Conservation (phyloP, 345 rosid species). For the Sonneratia caseolaris region DNA sequence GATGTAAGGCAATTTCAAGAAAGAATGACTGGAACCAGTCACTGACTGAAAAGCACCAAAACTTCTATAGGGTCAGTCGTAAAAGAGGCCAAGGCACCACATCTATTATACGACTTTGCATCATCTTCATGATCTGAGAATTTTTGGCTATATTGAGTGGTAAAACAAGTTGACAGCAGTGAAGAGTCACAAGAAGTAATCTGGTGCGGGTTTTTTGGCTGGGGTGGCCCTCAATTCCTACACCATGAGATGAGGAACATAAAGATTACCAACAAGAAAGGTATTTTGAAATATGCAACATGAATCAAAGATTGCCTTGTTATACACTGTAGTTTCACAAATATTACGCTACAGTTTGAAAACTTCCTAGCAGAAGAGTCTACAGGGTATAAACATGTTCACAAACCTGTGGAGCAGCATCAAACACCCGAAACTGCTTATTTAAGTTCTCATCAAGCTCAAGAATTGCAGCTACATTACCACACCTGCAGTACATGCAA, state of each 20-base stretch:
- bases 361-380: neutral
- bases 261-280: neutral
- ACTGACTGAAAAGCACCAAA: neutral
- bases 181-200: conserved; percentile 64
- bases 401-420: conserved; percentile 88
- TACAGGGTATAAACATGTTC: neutral
- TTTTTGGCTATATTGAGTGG: neutral
- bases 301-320: neutral
- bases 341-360: no score
- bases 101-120: neutral
- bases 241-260: conserved; percentile 2
- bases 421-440: conserved; percentile 78
- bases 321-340: neutral
- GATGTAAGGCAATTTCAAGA: neutral
- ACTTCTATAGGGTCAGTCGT: neutral
- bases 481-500: conserved; percentile 54
- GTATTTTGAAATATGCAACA: neutral
- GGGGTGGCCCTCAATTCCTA: conserved; percentile 93
- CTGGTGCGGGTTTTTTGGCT: conserved; percentile 83
- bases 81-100: neutral
- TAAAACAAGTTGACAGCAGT: conserved; percentile 7
- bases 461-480: conserved; percentile 90
- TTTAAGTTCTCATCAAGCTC: conserved; percentile 82
- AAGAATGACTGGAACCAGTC: neutral
- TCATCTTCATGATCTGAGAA: conserved; percentile 1